phyloP scores from a whole-genome alignment of 140 eudicot genomes.

The Cichorium intybus region DNA sequence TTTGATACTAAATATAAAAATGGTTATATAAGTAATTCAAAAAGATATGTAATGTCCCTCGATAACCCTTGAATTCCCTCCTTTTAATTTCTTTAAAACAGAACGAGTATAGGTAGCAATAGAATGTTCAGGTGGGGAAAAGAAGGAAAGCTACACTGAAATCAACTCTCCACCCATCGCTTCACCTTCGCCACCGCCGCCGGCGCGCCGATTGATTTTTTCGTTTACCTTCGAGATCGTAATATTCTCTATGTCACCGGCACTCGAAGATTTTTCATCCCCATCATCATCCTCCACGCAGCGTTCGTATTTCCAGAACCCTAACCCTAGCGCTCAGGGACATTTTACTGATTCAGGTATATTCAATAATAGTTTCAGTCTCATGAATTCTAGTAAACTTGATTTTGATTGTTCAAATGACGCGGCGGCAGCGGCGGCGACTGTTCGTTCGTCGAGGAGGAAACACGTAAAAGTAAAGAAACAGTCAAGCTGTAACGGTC shows the following conservation, averaged over 20 bases:
- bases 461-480: constrained; percentile 55
- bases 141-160: constrained; percentile 16
- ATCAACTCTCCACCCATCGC: constrained; percentile 16
- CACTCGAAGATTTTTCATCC: constrained; percentile 31
- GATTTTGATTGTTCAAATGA: constrained; percentile 25
- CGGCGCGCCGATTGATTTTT: constrained; percentile 3
- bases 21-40: neutral
- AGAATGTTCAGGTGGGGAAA: constrained; percentile 4
- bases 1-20: too few relatives aligned
- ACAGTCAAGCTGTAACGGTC: constrained; percentile 15
- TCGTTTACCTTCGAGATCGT: constrained; percentile 6
- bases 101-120: constrained; percentile 1
- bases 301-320: constrained; percentile 33
- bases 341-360: constrained; percentile 21
- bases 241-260: constrained; percentile 44
- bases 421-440: neutral
- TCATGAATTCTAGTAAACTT: neutral
- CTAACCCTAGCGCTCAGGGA: constrained; percentile 34
- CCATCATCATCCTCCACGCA: constrained; percentile 18
- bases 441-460: constrained; percentile 29
- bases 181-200: constrained; percentile 17
- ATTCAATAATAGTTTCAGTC: constrained; percentile 17
- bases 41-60: neutral
- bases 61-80: constrained; percentile 29
- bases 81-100: constrained; percentile 32